phyloP scores from a whole-genome alignment of 176 grass and related monocot genomes.

The Elymus sibiricus region DNA sequence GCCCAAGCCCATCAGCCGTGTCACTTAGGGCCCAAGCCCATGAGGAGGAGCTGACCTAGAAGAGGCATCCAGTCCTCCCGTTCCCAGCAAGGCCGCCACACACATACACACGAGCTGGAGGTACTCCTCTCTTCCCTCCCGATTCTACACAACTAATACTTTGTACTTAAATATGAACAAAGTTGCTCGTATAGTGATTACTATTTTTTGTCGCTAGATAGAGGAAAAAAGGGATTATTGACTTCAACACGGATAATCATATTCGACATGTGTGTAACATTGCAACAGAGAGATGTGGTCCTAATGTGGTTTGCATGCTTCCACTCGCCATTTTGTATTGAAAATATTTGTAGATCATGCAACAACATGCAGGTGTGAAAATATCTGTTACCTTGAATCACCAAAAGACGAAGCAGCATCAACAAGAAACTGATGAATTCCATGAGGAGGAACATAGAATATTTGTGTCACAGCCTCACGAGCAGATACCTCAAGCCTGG shows the following conservation, averaged over 20 bases:
- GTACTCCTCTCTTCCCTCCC: no score
- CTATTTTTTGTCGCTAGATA: background rate
- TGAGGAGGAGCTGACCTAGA: no score
- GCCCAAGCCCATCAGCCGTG: no score
- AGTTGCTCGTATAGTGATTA: background rate
- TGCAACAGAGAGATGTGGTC: background rate
- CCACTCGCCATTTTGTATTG: background rate
- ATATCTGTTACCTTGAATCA: constrained; percentile 50
- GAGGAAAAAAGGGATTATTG: background rate
- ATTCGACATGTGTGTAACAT: background rate
- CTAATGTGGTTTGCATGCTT: background rate
- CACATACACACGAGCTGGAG: no score
- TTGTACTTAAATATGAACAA: constrained; percentile 2
- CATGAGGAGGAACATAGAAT: constrained; percentile 92
- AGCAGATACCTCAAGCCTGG: constrained; percentile 71
- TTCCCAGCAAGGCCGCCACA: no score
- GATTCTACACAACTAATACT: no score
- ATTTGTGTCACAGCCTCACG: constrained; percentile 79
- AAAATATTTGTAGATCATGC: background rate
- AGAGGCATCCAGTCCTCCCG: no score
- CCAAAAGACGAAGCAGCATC: constrained; percentile 75
- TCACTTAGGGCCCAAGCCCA: no score
- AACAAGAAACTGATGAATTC: constrained; percentile 76
- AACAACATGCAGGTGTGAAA: background rate
- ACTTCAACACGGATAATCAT: constrained; percentile 3